Conservation (phyloP, 768 basidiomycete species). For the Boletus barrowsii region DNA sequence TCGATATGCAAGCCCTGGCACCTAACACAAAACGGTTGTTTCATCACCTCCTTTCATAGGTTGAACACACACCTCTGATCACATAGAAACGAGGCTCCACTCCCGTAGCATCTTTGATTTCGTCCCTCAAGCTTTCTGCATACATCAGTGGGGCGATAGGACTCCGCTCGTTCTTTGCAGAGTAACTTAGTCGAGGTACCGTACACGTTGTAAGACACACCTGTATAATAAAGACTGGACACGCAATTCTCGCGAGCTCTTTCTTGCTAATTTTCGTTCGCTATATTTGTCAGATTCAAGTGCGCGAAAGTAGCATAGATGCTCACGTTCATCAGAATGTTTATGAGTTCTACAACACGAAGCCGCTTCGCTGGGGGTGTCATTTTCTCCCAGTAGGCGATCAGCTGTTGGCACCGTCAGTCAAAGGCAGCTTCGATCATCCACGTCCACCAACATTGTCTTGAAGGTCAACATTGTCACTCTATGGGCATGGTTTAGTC, state of each 20-base stretch:
- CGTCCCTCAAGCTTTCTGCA: conserved; percentile 51
- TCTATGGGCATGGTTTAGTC: conserved; percentile 9
- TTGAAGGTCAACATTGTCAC: conserved; percentile 47
- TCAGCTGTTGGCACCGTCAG: conserved; percentile 44
- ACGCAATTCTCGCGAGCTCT: conserved; percentile 49
- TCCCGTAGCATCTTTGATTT: conserved; percentile 45
- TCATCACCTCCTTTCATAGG: neutral
- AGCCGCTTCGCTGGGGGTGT: conserved; percentile 54
- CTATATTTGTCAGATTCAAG: conserved; percentile 34
- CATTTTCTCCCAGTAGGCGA: conserved; percentile 58
- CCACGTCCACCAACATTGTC: conserved; percentile 52
- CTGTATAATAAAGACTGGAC: conserved; percentile 69
- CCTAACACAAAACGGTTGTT: conserved; percentile 35
- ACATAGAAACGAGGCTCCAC: conserved; percentile 51
- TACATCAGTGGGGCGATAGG: conserved; percentile 50
- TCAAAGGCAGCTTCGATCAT: neutral
- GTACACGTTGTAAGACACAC: conserved; percentile 34
- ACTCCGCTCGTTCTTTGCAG: conserved; percentile 56
- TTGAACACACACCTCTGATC: conserved; percentile 51
- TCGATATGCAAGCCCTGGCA: conserved; percentile 50
- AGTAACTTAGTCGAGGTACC: neutral
- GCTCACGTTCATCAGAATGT: conserved; percentile 57
- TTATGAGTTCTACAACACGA: conserved; percentile 50
- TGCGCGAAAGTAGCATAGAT: neutral
- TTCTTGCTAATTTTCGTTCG: conserved; percentile 50